A percentile compares a stretch with the other conserved stretches of the same genome.
Evolutionary conservation across 2,329 filamentous ascomycete species (phyloP).

Genomic region (Fusarium xylarioides): DNA sequence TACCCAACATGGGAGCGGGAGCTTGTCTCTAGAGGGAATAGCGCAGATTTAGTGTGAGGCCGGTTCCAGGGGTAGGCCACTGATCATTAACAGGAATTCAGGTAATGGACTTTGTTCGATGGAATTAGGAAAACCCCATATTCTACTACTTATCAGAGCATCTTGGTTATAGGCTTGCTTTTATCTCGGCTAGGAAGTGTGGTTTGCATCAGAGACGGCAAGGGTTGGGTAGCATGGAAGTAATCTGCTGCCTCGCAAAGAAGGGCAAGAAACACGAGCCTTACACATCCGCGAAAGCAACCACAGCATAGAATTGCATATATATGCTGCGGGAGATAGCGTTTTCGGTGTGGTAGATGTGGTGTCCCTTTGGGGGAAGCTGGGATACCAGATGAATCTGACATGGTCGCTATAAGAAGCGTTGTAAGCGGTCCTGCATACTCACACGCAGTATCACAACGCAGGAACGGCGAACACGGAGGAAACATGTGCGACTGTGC

Average conservation of each 20-base stretch:
- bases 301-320: not conserved
- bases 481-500: slow-evolving; percentile 10
- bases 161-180: not conserved
- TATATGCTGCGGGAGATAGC: slow-evolving; percentile 5
- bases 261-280: not conserved
- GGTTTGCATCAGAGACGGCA: not conserved
- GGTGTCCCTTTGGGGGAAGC: not conserved
- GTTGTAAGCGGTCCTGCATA: not conserved
- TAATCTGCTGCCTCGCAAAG: not conserved
- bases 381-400: slow-evolving; percentile 3
- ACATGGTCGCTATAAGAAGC: not conserved
- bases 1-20: not conserved
- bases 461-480: slow-evolving; percentile 28
- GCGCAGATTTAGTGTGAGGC: not conserved
- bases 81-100: not conserved
- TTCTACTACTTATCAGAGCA: not conserved
- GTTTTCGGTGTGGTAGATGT: not conserved
- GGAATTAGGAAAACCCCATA: not conserved
- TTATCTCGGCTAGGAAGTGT: not conserved
- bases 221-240: not conserved
- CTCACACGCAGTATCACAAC: slow-evolving; percentile 6
- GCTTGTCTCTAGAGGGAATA: slow-evolving; percentile 2
- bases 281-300: not conserved
- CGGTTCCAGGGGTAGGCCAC: slow-evolving; percentile 15
- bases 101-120: not conserved